These are phyloP conservation scores for Lotmaria passim DNA, from an alignment of 208 protist genomes.

Conservation along the genomic window DNA sequence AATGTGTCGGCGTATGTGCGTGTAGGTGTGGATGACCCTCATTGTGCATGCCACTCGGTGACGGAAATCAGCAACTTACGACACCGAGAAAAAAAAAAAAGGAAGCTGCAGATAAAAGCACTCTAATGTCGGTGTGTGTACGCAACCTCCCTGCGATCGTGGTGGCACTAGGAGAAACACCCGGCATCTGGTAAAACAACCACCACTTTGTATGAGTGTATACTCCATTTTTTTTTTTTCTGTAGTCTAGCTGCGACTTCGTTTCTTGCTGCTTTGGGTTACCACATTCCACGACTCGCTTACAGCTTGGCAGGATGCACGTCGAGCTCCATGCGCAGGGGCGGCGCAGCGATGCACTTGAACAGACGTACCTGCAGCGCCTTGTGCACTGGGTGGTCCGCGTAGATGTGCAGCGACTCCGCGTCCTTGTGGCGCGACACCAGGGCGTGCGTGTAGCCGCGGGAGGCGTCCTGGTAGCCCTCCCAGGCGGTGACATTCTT, in stretches of 20 bases:
- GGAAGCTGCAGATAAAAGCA: too few species aligned
- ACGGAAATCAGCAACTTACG: too few species aligned
- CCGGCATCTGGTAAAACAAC: too few species aligned
- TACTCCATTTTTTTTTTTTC: neutral
- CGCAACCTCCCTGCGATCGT: too few species aligned
- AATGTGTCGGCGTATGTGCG: too few species aligned
- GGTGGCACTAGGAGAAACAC: too few species aligned
- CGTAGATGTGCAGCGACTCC: constrained; percentile 61
- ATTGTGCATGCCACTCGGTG: too few species aligned
- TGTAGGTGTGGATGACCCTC: too few species aligned
- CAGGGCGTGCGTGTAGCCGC: constrained; percentile 71
- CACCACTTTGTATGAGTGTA: too few species aligned
- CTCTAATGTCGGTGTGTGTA: too few species aligned
- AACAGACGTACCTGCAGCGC: constrained; percentile 48
- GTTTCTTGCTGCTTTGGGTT: neutral
- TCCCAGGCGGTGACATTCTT: constrained; percentile 49
- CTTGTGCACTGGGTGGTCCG: constrained; percentile 65
- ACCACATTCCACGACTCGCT: neutral
- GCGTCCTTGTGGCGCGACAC: constrained; percentile 71
- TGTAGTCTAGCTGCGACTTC: neutral
- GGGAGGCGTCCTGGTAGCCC: constrained; percentile 59
- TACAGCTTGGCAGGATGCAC: constrained; percentile 32
- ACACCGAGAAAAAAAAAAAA: too few species aligned
- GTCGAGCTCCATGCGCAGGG: constrained; percentile 69
- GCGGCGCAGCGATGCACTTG: constrained; percentile 47